Conservation (phyloP, 2,329 filamentous ascomycete species). For the Amylocarpus encephaloides region DNA sequence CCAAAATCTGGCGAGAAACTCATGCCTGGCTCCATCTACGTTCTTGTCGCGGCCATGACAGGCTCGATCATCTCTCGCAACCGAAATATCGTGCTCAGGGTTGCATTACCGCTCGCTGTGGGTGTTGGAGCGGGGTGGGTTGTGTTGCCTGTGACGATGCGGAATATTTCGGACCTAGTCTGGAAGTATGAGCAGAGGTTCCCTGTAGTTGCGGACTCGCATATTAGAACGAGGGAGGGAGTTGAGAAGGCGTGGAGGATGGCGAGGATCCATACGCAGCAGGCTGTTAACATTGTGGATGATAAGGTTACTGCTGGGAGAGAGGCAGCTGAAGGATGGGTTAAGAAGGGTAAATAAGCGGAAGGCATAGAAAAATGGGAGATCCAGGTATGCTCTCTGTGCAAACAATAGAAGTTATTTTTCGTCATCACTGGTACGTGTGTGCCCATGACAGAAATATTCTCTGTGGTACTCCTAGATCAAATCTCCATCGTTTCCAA, state of each 20-base stretch:
- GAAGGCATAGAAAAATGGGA: background rate
- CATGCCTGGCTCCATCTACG: conserved; percentile 85
- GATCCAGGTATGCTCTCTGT: conserved; percentile 11
- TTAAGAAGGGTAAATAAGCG: conserved; percentile 63
- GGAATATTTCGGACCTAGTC: conserved; percentile 76
- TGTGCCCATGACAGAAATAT: too few relatives aligned
- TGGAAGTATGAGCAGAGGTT: conserved; percentile 93
- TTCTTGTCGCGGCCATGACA: conserved; percentile 90
- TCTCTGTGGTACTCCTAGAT: too few relatives aligned
- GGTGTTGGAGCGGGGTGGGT: conserved; percentile 79
- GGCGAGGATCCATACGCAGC: conserved; percentile 65
- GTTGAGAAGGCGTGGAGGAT: conserved; percentile 65
- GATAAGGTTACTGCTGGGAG: conserved; percentile 72
- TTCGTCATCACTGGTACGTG: too few relatives aligned
- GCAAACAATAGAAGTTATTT: conserved; percentile 18
- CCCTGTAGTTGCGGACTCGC: conserved; percentile 75
- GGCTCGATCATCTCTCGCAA: conserved; percentile 87
- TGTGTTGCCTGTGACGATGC: conserved; percentile 81
- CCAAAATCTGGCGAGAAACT: conserved; percentile 81
- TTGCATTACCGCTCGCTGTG: conserved; percentile 68
- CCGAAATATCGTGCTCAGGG: conserved; percentile 76
- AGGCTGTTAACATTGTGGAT: conserved; percentile 67
- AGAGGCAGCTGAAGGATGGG: conserved; percentile 78
- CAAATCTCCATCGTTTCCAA: too few relatives aligned
- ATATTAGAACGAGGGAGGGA: conserved; percentile 64